Evolutionary conservation across 2,329 filamentous ascomycete species (phyloP).

Genomic region (Calonectria hawksworthii): DNA sequence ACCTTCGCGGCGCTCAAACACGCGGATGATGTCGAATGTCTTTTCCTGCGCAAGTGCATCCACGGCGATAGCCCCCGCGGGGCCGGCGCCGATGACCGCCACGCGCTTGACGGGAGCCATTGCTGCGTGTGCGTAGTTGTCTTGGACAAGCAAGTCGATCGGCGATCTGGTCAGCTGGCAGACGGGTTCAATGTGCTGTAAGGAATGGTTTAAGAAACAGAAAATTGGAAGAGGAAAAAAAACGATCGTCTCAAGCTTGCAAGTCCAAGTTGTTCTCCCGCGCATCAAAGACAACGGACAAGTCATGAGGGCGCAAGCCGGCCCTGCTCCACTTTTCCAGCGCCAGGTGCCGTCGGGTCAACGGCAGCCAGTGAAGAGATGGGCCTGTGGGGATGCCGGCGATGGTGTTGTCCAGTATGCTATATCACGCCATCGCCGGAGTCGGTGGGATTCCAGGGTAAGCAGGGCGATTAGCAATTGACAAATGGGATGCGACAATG

Average conservation of each 20-base stretch:
- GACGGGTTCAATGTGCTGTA: not conserved
- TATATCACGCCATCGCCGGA: conserved; percentile 30
- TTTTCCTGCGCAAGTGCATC: conserved; percentile 72
- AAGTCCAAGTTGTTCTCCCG: not conserved
- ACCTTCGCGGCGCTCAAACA: conserved; percentile 72
- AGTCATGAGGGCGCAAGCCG: not conserved
- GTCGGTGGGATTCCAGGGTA: conserved; percentile 10
- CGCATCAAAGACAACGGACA: not conserved
- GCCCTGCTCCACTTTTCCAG: conserved; percentile 13
- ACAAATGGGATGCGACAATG: not conserved
- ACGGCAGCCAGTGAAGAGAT: conserved; percentile 17
- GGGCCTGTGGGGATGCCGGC: not conserved
- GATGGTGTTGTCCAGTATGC: conserved; percentile 11
- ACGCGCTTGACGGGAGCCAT: conserved; percentile 53
- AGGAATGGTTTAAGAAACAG: not conserved
- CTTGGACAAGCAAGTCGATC: not conserved
- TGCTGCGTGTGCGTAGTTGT: not conserved
- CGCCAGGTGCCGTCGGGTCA: conserved; percentile 4
- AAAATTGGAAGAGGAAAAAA: not conserved
- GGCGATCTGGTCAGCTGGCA: not conserved
- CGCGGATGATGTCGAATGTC: conserved; percentile 68
- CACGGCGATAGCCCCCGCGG: conserved; percentile 70
- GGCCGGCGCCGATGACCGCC: conserved; percentile 73
- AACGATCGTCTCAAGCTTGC: not conserved
- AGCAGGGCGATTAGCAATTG: not conserved